These are phyloP conservation scores for Cephalotrichum gorgonifer DNA, from an alignment of 2,329 filamentous ascomycete genomes.

Conservation along the genomic window DNA sequence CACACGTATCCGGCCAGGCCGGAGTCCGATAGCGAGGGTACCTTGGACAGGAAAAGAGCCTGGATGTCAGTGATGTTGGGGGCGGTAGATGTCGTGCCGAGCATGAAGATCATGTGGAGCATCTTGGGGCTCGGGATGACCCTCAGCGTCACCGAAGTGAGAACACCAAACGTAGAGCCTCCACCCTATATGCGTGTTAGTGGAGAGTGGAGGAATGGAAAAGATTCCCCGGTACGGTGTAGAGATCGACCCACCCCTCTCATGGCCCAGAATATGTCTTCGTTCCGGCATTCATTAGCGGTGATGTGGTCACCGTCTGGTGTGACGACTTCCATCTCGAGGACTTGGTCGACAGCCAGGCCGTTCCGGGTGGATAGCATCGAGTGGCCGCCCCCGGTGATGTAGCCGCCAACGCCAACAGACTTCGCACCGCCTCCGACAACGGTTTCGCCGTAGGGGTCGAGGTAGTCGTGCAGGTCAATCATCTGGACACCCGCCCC, in stretches of 20 bases:
- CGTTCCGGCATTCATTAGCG: conserved; percentile 39
- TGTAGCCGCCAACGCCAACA: conserved; percentile 51
- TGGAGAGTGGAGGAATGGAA: background rate
- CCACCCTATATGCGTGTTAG: conserved; percentile 31
- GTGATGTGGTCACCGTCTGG: conserved; percentile 36
- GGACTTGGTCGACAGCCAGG: conserved; percentile 50
- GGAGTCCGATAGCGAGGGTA: conserved; percentile 35
- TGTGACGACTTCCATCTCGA: conserved; percentile 48
- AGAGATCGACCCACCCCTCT: conserved; percentile 32
- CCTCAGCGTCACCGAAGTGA: conserved; percentile 45
- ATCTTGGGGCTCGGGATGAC: conserved; percentile 33
- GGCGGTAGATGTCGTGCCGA: background rate
- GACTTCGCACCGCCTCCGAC: conserved; percentile 44
- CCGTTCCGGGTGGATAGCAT: conserved; percentile 42
- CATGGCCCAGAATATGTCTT: conserved; percentile 55
- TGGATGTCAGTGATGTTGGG: conserved; percentile 13
- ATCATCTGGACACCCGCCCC: conserved; percentile 42
- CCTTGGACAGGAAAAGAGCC: conserved; percentile 26
- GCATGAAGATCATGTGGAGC: conserved; percentile 10
- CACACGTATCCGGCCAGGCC: conserved; percentile 40
- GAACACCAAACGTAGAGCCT: conserved; percentile 49
- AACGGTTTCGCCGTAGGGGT: conserved; percentile 32
- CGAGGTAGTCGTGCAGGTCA: conserved; percentile 34
- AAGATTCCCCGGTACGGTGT: accelerated
- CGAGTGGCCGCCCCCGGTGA: conserved; percentile 51